Base-by-base conservation (phyloP, 1,284 basidiomycete genomes). In the Sporisorium scitamineum region DNA sequence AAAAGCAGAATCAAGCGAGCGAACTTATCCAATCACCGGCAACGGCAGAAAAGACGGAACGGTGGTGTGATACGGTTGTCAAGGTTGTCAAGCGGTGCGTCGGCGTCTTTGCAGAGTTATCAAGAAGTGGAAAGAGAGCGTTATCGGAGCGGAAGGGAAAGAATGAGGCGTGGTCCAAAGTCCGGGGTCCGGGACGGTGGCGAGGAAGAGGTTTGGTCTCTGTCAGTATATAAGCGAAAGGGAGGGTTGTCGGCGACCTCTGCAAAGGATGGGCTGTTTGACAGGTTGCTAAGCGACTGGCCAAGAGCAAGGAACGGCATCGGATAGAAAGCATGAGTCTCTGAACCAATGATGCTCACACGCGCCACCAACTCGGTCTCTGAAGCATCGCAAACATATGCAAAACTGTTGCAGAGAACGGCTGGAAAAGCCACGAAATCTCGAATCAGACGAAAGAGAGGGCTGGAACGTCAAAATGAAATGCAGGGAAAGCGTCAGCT, bases 251-350 rank as follows among this genome's bases (percentile, higher is more conserved):
- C 57, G 57, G 52, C 52, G 47, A 54, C 34, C 31, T 24, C 50
- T 66, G 52, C 47, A 55, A 66, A 47, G 52, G 56, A 47, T 20
- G 45, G 39, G 5, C 20, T n/a, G n/a, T 3, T 34, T 47, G 44
- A 47, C 44, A 42, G 24, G n/a, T 8, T 34, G 8, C 27, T 29
- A 55, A 55, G 61, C 53, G 61, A 51, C 47, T 55, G 39, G 37
- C 53, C 61, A 45, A 53, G 52, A 26, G 34, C 52, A 53, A 53
- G 48, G 48, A 9, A 51, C 29, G 27, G 39, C 26, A 42, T 27
- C 41, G 27, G 9, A 22, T 34, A 34, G 42, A 3, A 13, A 4
- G 53, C 53, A 54, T 31, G 53, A 44, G 29, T 22, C 9, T 20
- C 26, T 34, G 29, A 3, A 22, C 44, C 2, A 47, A 13, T 5